phyloP scores from a whole-genome alignment of 2,329 filamentous ascomycete species.

The Colletotrichum sp. region DNA sequence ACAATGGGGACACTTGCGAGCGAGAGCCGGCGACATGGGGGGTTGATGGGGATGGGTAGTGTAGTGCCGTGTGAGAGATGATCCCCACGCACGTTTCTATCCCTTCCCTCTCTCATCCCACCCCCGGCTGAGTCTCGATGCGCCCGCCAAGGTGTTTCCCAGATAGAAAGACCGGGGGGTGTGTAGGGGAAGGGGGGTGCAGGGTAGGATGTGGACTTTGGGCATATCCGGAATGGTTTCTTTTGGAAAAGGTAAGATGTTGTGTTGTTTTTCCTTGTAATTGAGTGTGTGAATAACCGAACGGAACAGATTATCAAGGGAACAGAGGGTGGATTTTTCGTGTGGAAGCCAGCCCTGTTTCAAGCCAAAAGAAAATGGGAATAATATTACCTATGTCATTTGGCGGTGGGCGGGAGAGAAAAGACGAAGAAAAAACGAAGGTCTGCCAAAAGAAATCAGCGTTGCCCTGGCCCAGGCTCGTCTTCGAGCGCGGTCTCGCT shows the following conservation, averaged over 20 bases:
- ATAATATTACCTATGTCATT: neutral
- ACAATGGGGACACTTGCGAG: neutral
- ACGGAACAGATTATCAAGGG: neutral
- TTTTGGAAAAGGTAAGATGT: neutral
- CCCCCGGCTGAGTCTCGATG: neutral
- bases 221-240: conserved; percentile 5
- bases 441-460: conserved; percentile 7
- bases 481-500: neutral
- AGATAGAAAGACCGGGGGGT: neutral
- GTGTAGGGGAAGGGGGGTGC: neutral
- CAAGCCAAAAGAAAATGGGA: neutral
- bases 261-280: neutral
- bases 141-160: neutral
- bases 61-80: neutral
- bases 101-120: neutral
- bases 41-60: neutral
- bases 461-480: neutral
- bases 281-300: neutral
- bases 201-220: neutral
- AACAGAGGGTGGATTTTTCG: neutral
- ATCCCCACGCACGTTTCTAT: neutral
- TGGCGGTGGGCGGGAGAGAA: neutral
- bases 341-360: neutral
- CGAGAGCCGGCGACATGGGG: neutral
- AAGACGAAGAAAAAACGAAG: neutral